These are phyloP conservation scores for Trichophyton verrucosum DNA, from an alignment of 2,329 filamentous ascomycete species.

Conservation along the genomic window DNA sequence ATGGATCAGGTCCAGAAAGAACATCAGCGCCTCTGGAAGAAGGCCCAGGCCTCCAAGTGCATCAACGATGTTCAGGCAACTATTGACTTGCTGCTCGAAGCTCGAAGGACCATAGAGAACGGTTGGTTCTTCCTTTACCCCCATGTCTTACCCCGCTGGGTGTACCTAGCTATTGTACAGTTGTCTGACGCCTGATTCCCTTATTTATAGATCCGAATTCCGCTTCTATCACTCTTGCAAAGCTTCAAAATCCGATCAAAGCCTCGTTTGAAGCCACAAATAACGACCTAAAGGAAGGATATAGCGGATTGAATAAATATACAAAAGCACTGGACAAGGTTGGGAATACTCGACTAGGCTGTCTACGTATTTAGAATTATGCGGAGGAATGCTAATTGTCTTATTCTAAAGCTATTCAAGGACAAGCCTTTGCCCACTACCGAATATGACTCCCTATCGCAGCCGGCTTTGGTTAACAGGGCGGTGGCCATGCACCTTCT, in stretches of 20 bases:
- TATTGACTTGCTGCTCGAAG: slow-evolving; percentile 61
- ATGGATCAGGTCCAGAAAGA: slow-evolving; percentile 62
- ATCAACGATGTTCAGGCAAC: slow-evolving; percentile 72
- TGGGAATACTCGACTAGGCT: slow-evolving; percentile 13
- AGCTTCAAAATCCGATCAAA: slow-evolving; percentile 76
- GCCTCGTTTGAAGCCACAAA: slow-evolving; percentile 68
- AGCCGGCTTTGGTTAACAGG: slow-evolving; percentile 70
- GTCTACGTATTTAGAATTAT: background rate
- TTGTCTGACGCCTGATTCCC: background rate
- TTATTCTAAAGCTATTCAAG: slow-evolving; percentile 46
- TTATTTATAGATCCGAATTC: slow-evolving; percentile 49
- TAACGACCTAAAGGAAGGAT: slow-evolving; percentile 68
- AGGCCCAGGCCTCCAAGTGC: slow-evolving; percentile 55
- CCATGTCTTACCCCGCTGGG: background rate
- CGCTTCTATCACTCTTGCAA: slow-evolving; percentile 63
- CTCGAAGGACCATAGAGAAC: slow-evolving; percentile 59
- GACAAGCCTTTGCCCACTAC: slow-evolving; percentile 58
- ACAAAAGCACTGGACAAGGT: slow-evolving; percentile 76
- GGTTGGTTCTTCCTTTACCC: slow-evolving; percentile 35
- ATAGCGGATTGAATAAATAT: slow-evolving; percentile 71
- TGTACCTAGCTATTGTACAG: background rate
- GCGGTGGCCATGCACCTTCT: slow-evolving; percentile 95
- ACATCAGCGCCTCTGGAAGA: slow-evolving; percentile 57
- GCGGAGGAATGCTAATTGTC: background rate
- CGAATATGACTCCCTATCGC: slow-evolving; percentile 68